Evolutionary conservation across 148 eudicot genomes (phyloP), one percentile per base, ranked within the genome.

Genomic region (Polygonum aviculare): DNA sequence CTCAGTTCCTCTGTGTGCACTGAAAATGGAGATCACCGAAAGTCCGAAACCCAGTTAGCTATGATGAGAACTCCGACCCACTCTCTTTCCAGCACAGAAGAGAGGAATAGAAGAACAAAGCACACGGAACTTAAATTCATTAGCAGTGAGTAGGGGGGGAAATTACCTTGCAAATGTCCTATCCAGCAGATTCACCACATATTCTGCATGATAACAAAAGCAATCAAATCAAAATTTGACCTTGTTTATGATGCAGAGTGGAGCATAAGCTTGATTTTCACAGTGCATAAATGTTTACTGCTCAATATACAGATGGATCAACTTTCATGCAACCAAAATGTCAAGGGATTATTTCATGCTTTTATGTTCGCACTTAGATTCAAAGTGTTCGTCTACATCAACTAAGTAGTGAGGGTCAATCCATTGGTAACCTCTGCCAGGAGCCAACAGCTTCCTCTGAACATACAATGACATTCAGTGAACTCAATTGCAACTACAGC

Each of bases 141-240:
- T 18, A 54, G 60, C 38, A 60, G 38, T 26, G 38, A 60, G 69
- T 22, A 12, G 8, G 33, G 38, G 7, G 2, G 26, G 38, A 26
- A 62, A 33, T 26, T 79, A 88, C 91, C 91, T 88, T 81, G 87
- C 89, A 76, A 88, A 74, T 62, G 82, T 69, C 80, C 86, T 88
- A 82, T 88, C 91, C 51, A 88, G 85, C 55, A 82, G 21, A 80
- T 86, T 86, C 78, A 84, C 83, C 76, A 88, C 87, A 69, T 82
- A 88, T 75, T 83, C 91, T 88, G 86, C 86, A 80, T 38, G 48
- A 57, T 22, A 18, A 62, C 44, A 75, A 50, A 79, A 41, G 47
- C n/a, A 69, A 77, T 44, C 47, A 76, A 76, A 76, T 41, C 51
- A 76, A 36, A 5, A 75, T 49, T 22, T 39, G 18, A 22, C 39